Percentiles rank a stretch among this genome's conserved stretches.
phyloP scores from a whole-genome alignment of 177 flowering plant species.

The Tripterygium wilfordii region DNA sequence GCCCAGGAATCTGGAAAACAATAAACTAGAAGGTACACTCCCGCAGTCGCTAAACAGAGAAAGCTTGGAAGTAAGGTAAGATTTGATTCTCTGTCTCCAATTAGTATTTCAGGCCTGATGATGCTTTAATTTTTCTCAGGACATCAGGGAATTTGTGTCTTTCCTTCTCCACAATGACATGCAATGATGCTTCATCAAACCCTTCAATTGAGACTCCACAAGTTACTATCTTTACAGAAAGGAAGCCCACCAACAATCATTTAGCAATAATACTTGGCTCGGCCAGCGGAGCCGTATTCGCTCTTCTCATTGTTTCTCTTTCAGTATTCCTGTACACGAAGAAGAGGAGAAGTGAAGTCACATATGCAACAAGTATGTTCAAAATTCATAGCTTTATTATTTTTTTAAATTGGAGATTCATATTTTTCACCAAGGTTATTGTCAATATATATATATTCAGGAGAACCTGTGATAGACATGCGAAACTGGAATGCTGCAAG shows the following conservation, averaged over 20 bases:
- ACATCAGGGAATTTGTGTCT: conserved; percentile 78
- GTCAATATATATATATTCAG: no score
- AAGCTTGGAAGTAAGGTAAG: conserved; percentile 69
- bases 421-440: no score
- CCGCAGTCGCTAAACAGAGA: conserved; percentile 65
- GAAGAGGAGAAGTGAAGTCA: conserved; percentile 28
- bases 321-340: conserved; percentile 32
- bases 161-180: conserved; percentile 50
- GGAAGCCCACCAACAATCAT: conserved; percentile 28
- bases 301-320: conserved; percentile 28
- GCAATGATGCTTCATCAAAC: conserved; percentile 35
- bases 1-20: conserved; percentile 79
- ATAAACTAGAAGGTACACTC: conserved; percentile 60
- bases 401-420: no score
- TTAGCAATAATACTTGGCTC: conserved; percentile 41
- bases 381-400: not conserved
- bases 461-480: conserved; percentile 31
- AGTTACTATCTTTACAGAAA: conserved; percentile 44
- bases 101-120: conserved; percentile 8
- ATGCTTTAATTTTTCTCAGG: conserved; percentile 33
- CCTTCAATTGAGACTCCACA: conserved; percentile 61
- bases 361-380: conserved; percentile 39
- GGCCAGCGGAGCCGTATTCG: conserved; percentile 39
- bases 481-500: conserved; percentile 61
- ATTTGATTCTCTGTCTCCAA: conserved; percentile 10